Evolutionary conservation across 805 yeast genomes (phyloP).

Genomic region (Saccharomycopsis amapae): DNA sequence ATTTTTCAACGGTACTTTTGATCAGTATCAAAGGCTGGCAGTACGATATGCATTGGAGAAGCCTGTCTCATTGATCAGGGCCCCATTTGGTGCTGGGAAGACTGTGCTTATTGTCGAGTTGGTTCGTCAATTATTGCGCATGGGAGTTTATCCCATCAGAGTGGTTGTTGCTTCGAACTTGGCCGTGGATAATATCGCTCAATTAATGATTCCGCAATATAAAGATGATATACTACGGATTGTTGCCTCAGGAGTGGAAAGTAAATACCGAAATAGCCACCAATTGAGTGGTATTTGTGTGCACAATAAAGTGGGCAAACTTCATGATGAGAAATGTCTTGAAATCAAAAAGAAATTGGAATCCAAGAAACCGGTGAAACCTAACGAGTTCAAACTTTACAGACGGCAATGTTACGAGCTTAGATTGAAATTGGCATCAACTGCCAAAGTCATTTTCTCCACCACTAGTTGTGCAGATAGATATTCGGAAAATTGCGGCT

Average conservation of each 20-base stretch:
- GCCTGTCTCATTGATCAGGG: constrained; percentile 61
- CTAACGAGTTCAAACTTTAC: no score
- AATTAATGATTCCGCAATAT: constrained; percentile 57
- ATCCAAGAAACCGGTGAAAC: no score
- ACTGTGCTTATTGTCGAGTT: constrained; percentile 92
- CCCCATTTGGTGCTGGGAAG: constrained; percentile 96
- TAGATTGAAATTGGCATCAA: no score
- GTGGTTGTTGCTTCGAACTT: constrained; percentile 95
- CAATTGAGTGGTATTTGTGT: no score
- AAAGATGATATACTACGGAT: constrained; percentile 57
- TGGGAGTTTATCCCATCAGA: constrained; percentile 51
- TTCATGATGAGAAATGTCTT: no score
- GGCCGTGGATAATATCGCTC: constrained; percentile 87
- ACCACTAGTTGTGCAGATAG: constrained; percentile 92
- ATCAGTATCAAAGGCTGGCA: background rate
- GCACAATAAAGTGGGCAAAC: no score
- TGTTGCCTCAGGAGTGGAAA: no score
- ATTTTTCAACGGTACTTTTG: background rate
- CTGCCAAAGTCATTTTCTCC: constrained; percentile 75
- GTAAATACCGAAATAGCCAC: no score
- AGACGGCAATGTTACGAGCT: no score
- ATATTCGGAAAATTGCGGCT: constrained; percentile 48
- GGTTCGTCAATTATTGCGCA: constrained; percentile 61
- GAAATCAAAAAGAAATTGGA: no score
- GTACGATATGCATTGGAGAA: background rate